A percentile compares a stretch with the other conserved stretches of the same genome.
phyloP scores from a whole-genome alignment of 768 basidiomycete genomes.

The Tricholomella constricta region DNA sequence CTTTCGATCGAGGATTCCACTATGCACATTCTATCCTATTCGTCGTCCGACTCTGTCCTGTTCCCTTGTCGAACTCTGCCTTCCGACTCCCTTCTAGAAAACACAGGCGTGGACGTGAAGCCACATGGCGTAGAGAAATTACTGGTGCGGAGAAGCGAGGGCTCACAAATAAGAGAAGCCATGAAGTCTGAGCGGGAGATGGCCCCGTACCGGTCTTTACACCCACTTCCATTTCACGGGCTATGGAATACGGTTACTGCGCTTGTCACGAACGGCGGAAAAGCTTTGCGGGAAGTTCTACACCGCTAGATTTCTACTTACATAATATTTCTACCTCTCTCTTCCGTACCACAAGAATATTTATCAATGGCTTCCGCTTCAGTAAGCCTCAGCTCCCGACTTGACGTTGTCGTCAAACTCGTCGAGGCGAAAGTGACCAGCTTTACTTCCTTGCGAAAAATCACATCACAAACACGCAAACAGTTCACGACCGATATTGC shows the following conservation, averaged over 20 bases:
- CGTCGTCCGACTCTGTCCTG: conserved; percentile 31
- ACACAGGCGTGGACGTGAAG: neutral
- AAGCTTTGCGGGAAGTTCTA: conserved; percentile 4
- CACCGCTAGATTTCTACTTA: neutral
- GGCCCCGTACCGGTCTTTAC: neutral
- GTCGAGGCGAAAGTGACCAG: conserved; percentile 13
- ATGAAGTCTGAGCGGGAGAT: neutral
- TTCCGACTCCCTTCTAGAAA: neutral
- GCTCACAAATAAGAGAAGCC: neutral
- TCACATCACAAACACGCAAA: conserved; percentile 18
- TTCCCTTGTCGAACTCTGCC: conserved; percentile 27
- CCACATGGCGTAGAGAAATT: conserved; percentile 3
- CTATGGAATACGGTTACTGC: conserved; percentile 10
- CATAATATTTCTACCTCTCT: neutral
- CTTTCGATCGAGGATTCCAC: conserved; percentile 40
- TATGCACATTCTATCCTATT: conserved; percentile 35
- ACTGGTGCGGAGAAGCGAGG: neutral
- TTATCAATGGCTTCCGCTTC: neutral
- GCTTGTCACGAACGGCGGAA: conserved; percentile 7
- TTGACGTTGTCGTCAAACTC: conserved; percentile 4
- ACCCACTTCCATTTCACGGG: neutral
- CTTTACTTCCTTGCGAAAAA: conserved; percentile 14
- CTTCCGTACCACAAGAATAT: neutral
- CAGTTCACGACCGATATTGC: conserved; percentile 42
- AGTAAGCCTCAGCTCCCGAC: neutral